phyloP scores from a whole-genome alignment of 495 filamentous ascomycete genomes.

The Penicillium robsamsonii region DNA sequence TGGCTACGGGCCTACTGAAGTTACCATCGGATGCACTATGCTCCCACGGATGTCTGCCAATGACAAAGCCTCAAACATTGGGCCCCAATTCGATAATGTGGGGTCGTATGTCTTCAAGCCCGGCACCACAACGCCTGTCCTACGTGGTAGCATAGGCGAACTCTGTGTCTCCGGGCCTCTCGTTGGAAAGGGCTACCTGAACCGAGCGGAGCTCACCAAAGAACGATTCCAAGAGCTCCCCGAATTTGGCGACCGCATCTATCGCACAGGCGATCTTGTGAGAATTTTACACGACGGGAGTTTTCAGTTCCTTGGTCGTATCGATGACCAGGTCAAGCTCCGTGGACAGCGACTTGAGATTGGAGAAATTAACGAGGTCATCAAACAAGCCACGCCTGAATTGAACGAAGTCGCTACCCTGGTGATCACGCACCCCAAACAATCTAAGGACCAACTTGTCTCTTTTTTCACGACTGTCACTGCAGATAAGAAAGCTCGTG shows the following conservation, averaged over 20 bases:
- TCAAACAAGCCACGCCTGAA: conserved; percentile 37
- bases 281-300: conserved; percentile 46
- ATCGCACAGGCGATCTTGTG: conserved; percentile 50
- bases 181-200: conserved; percentile 85
- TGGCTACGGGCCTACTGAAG: conserved; percentile 80
- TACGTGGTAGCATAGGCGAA: conserved; percentile 80
- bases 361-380: conserved; percentile 64
- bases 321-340: conserved; percentile 78
- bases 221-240: conserved; percentile 41
- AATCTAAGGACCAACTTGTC: conserved; percentile 43
- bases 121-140: conserved; percentile 62
- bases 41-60: conserved; percentile 61
- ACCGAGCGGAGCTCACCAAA: conserved; percentile 57
- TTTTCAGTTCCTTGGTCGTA: conserved; percentile 65
- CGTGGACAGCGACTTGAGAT: conserved; percentile 75
- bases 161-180: conserved; percentile 83
- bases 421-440: conserved; percentile 44
- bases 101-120: conserved; percentile 75
- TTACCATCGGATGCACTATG: conserved; percentile 84
- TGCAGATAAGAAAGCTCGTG: conserved; percentile 15
- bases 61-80: conserved; percentile 82
- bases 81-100: conserved; percentile 77
- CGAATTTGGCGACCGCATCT: conserved; percentile 39
- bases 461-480: conserved; percentile 32
- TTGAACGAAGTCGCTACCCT: conserved; percentile 40